Evolutionary conservation across 2,329 filamentous ascomycete species (phyloP).

Genomic region (Fusarium graminum): DNA sequence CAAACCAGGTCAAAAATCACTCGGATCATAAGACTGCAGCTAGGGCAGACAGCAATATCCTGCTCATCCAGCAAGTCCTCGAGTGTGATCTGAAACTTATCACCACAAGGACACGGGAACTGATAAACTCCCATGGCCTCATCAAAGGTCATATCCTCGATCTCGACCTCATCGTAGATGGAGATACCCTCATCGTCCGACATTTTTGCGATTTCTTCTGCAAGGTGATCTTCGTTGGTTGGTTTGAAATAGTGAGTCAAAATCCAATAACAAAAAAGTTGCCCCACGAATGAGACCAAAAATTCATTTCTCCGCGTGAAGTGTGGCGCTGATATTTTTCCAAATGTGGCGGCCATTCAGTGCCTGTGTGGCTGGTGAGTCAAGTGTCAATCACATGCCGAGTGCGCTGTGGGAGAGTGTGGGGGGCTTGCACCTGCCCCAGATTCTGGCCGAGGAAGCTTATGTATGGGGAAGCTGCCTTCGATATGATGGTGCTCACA

Average conservation of each 20-base stretch:
- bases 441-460: slow-evolving; percentile 49
- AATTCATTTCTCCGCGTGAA: slow-evolving; percentile 27
- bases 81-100: slow-evolving; percentile 92
- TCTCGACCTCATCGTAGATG: slow-evolving; percentile 98
- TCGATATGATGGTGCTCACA: slow-evolving; percentile 33
- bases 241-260: slow-evolving; percentile 4
- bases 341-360: slow-evolving; percentile 11
- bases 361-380: slow-evolving; percentile 31
- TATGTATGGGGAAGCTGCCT: slow-evolving; percentile 32
- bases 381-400: slow-evolving; percentile 50
- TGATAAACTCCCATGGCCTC: slow-evolving; percentile 86
- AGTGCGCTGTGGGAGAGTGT: slow-evolving; percentile 36
- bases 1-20: slow-evolving; percentile 91
- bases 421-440: slow-evolving; percentile 47
- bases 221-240: not conserved
- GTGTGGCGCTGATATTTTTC: slow-evolving; percentile 33
- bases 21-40: slow-evolving; percentile 95
- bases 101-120: slow-evolving; percentile 97
- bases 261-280: slow-evolving; percentile 36
- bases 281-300: slow-evolving; percentile 48
- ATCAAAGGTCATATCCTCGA: slow-evolving; percentile 98
- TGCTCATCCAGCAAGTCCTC: slow-evolving; percentile 87
- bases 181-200: slow-evolving; percentile 74
- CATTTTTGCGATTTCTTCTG: slow-evolving; percentile 58
- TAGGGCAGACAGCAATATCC: slow-evolving; percentile 97